Percentiles rank a stretch among this genome's conserved stretches.
Conservation (phyloP, 345 rosid species). For the Eucalyptus sp. region DNA sequence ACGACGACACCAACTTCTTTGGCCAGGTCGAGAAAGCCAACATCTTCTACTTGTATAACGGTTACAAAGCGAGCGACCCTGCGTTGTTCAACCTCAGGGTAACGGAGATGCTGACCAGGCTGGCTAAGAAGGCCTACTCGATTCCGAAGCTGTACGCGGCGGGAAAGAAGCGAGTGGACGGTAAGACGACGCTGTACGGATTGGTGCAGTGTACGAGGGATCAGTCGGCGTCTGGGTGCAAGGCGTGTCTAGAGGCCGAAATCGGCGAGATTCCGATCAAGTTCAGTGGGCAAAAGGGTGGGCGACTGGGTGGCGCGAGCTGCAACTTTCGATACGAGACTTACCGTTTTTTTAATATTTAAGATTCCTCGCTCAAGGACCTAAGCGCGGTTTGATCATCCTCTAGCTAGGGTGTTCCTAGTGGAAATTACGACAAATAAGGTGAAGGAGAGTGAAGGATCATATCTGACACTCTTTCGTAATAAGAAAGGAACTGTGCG, state of each 20-base stretch:
- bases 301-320: constrained; percentile 31
- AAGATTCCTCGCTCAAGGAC: background rate
- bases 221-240: constrained; percentile 7
- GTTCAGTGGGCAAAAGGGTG: constrained; percentile 25
- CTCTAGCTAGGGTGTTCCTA: background rate
- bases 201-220: constrained; percentile 32
- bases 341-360: constrained; percentile 30
- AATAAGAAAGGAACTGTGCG: too few species aligned
- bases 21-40: constrained; percentile 26
- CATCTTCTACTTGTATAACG: constrained; percentile 20
- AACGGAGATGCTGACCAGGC: constrained; percentile 22
- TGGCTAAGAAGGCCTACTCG: constrained; percentile 4
- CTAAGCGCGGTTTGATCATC: background rate
- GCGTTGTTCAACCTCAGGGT: constrained; percentile 20
- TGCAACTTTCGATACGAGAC: constrained; percentile 63
- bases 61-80: constrained; percentile 20
- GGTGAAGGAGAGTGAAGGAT: background rate
- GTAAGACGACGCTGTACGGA: constrained; percentile 13
- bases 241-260: constrained; percentile 23
- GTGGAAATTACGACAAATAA: background rate
- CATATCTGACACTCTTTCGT: too few species aligned
- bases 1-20: constrained; percentile 36
- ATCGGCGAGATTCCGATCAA: constrained; percentile 9
- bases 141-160: constrained; percentile 25
- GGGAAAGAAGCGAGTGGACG: constrained; percentile 21